phyloP scores from a whole-genome alignment of 352 stramenopile species.

The Globisporangium spinosum region DNA sequence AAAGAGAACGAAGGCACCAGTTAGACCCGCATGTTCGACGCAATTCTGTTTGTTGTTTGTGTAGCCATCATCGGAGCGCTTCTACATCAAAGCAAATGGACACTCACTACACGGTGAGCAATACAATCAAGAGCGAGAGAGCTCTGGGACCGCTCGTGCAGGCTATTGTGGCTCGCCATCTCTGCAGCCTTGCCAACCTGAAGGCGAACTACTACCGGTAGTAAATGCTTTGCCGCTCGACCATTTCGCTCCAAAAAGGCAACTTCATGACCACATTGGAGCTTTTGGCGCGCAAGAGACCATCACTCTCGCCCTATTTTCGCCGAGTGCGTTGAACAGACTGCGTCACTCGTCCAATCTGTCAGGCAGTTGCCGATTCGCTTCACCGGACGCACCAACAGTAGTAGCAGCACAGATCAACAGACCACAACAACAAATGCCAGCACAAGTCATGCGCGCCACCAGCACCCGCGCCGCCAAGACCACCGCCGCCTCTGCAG shows the following conservation, averaged over 20 bases:
- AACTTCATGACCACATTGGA: not conserved
- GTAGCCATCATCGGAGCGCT: too few species aligned
- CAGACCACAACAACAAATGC: not conserved
- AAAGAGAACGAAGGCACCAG: conserved; percentile 2
- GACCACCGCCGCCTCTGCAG: not conserved
- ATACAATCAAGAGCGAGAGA: not conserved
- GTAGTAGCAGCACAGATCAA: not conserved
- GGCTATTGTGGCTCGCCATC: not conserved
- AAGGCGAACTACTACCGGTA: not conserved
- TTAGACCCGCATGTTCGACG: not conserved
- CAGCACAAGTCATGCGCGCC: conserved; percentile 1
- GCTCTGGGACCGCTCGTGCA: not conserved
- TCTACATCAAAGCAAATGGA: too few species aligned
- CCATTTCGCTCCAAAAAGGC: conserved; percentile 11
- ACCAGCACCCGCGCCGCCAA: not conserved
- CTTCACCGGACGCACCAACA: not conserved
- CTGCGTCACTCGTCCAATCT: not conserved
- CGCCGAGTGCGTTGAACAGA: too few species aligned
- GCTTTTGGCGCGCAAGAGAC: conserved; percentile 10
- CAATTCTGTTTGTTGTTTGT: not conserved
- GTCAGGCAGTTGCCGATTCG: conserved; percentile 1
- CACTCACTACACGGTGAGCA: not conserved
- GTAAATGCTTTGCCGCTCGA: not conserved
- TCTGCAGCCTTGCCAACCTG: not conserved
- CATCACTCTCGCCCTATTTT: conserved; percentile 7